Evolutionary conservation across 306 rosid species (phyloP), one percentile per base, ranked within the genome.

Genomic region (Fragaria vesca): DNA sequence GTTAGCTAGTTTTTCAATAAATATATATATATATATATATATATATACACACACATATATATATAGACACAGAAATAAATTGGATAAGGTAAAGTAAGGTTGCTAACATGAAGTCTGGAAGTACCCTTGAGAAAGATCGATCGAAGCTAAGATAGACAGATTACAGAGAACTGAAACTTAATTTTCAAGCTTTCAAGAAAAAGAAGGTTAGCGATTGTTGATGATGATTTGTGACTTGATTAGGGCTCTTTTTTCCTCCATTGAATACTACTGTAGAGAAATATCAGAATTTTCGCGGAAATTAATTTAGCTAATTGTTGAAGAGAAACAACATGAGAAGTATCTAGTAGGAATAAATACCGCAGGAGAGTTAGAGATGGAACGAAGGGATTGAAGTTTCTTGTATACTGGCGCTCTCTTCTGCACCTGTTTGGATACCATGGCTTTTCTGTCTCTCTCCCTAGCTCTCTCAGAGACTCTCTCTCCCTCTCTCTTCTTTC

Each of bases 351-450:
- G 69, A 79, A 5, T 72, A 78, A 83, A 73, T 74, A 90, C 94
- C 83, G 81, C 76, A 55, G 69, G 81, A 2, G 89, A 88, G 80
- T 76, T 61, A 34, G 86, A 86, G 84, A 86, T 76, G 74, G 91
- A 86, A 67, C 84, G 88, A 84, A 88, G 94, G 38, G 85, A 68
- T 66, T 86, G 90, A 68, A 90, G 78, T 76, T 86, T 88, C 80
- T 83, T 83, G 74, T 81, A 63, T 76, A 83, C n/a, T 62, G 79
- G 63, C 47, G 78, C 79, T 82, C 81, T 81, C 88, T 86, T 88
- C 80, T 85, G 87, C 80, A 88, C 84, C 82, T 67, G 77, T 70
- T 78, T 88, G 69, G 90, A 86, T 72, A 90, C 92, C 94, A 90
- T 90, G 30, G 32, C 72, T 40, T 66, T 48, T 24, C 72, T 16